Evolutionary conservation across 768 basidiomycete genomes (phyloP).

Genomic region (Tubosaeta sp.): DNA sequence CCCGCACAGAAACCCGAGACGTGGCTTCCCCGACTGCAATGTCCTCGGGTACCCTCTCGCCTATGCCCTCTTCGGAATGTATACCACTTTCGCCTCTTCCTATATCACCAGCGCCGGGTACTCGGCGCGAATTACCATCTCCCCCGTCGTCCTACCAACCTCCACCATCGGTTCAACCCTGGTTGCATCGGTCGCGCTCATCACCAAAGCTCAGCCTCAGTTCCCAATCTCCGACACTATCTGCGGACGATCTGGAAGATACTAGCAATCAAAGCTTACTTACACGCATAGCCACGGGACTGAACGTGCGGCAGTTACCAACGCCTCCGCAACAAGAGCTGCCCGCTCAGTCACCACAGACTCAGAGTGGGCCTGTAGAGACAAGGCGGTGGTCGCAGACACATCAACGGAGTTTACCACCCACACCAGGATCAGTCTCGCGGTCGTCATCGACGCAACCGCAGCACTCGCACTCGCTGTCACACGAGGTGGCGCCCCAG

Average conservation of each 20-base stretch:
- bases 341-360: conserved; percentile 11
- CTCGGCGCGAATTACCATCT: conserved; percentile 26
- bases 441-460: conserved; percentile 17
- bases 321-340: conserved; percentile 27
- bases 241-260: conserved; percentile 19
- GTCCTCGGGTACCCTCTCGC: conserved; percentile 26
- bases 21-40: conserved; percentile 13
- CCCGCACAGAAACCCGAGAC: conserved; percentile 9
- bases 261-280: conserved; percentile 6
- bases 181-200: conserved; percentile 34
- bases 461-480: conserved; percentile 20
- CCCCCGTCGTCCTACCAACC: conserved; percentile 31
- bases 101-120: conserved; percentile 11
- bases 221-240: conserved; percentile 9
- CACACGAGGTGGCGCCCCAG: conserved; percentile 9
- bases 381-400: conserved; percentile 26
- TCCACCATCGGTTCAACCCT: conserved; percentile 25
- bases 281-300: conserved; percentile 18
- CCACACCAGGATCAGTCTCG: conserved; percentile 30
- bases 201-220: conserved; percentile 31
- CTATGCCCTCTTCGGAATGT: conserved; percentile 29
- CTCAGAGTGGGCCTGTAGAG: conserved; percentile 7
- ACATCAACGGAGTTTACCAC: conserved; percentile 38
- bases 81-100: conserved; percentile 23
- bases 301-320: conserved; percentile 30